Percentiles rank a stretch among this genome's conserved stretches.
Conservation (phyloP, 371 early-diverging fungal species). For the Chytridiales sp. region DNA sequence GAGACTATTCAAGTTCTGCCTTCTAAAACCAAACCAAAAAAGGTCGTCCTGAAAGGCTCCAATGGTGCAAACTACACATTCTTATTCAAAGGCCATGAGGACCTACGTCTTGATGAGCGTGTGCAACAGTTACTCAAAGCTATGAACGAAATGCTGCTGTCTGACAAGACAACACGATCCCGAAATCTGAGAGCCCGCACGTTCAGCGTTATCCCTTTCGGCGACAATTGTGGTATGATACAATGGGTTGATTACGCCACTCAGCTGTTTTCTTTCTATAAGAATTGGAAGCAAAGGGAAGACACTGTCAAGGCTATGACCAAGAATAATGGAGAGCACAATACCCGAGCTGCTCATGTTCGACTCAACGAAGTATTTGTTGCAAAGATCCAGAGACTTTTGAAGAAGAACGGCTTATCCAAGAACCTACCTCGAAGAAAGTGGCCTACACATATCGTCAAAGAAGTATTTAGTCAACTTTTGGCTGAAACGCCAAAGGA, state of each 20-base stretch:
- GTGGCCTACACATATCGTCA: conserved; percentile 67
- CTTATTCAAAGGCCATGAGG: conserved; percentile 88
- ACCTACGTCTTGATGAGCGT: conserved; percentile 88
- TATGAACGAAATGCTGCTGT: conserved; percentile 60
- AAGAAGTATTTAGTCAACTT: conserved; percentile 61
- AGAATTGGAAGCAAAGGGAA: conserved; percentile 51
- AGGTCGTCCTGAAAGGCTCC: conserved; percentile 66
- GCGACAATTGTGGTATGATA: conserved; percentile 92
- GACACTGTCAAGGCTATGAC: conserved; percentile 31
- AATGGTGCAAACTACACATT: conserved; percentile 78
- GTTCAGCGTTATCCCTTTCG: conserved; percentile 94
- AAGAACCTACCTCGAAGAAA: conserved; percentile 47
- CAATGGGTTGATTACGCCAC: conserved; percentile 93
- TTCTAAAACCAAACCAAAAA: conserved; percentile 91
- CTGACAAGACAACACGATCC: conserved; percentile 56
- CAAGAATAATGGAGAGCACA: conserved; percentile 7
- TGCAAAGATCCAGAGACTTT: conserved; percentile 25
- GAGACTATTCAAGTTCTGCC: conserved; percentile 65
- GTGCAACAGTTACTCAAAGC: conserved; percentile 81
- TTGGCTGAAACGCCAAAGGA: conserved; percentile 65
- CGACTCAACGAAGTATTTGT: conserved; percentile 41
- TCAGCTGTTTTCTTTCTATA: conserved; percentile 57
- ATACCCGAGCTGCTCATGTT: conserved; percentile 15
- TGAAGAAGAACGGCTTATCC: conserved; percentile 54
- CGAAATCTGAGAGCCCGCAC: conserved; percentile 66